Base-by-base conservation (phyloP, 352 stramenopile species). In the Thraustotheca clavata region DNA sequence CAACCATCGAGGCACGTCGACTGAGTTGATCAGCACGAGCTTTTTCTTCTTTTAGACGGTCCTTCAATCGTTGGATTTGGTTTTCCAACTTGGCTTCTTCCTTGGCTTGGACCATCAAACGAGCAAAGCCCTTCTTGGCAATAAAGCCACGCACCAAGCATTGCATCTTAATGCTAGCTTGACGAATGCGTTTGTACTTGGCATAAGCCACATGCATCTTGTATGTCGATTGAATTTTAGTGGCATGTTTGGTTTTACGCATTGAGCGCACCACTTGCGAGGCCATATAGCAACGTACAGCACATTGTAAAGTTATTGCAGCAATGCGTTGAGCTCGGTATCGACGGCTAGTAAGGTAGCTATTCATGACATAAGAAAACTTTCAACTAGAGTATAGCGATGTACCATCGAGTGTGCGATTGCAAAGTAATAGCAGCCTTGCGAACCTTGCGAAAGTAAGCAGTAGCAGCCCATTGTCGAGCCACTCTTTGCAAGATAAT, bases 81-180 rank as follows among this genome's bases (percentile, higher is more conserved):
- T 97, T 98, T 71, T 98, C 93, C 1, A 98, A 74, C 76, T 98
- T 98, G 34, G 91, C 91, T 67, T 98, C 89, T 62, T 98, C 89
- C 61, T 94, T 89, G 7, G 93, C 89, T 50, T 98, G 89, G 36
- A 78, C 79, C 49, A 91, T 79, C 14, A 91, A 65, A 49, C 86
- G 77, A 0, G 75, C 80, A 59, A 86, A 94, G 9, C 78, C 76
- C 34, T 85, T 85, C 50, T 89, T 68, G 7, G 84, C 84, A 47
- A 93, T 66, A 59, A 89, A 87, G 75, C 86, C 90, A 36, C 86
- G 84, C 67, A 91, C 83, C 22, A 93, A 73, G 49, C 82, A 90
- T 67, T 92, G 81, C 55, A 95, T 85, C 41, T 76, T 77, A 33
- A 83, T 60, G 29, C 91, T 88, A 14, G 81, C 72, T 67, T 88